Evolutionary conservation across 2,329 filamentous ascomycete genomes (phyloP), one percentile per base, ranked within the genome.

Genomic region (Dactylellina drechsleri): DNA sequence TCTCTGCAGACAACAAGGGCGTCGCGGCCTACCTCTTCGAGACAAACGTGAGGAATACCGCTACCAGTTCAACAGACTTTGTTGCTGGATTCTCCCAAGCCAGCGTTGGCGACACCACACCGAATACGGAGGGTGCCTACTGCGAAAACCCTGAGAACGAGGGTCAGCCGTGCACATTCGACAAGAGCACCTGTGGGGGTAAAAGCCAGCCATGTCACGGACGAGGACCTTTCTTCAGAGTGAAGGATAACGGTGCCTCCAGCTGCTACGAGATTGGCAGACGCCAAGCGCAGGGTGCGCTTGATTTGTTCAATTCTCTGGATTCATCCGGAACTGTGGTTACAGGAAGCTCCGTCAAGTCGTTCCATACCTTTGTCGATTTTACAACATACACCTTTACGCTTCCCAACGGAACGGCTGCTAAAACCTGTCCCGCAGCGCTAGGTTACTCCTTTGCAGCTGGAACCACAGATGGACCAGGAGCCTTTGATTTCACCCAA

Each of bases 1-100:
- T 95, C 59, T 90, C 93, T 1, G 94, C 92, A n/a, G 94, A 98
- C 82, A 98, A 98, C 84, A 98, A 98, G 83, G 94, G 94, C 12
- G 92, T 97, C 5, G 93, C 94, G 1, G 91, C 93, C 0, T 91
- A 90, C 80, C 84, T 97, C 12, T 90, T 97, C 62, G 94, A 98
- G 81, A 87, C 90, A 77, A 89, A 87, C 60, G 85, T 90, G 57
- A 81, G 83, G 1, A 82, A 81, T n/a, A 84, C 87, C 16, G 80
- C 84, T 1, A 16, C 88, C 89, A 40, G 86, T 87, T 0, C 84
- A 88, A 40, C 64, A 1, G 87, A 86, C 8, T 97, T 96, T 78
- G 91, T 97, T 0, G 93, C 93, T 1, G 94, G 92, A 3, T 98
- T 97, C 81, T 95, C 92, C 0, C 94, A 97, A 81, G 88, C 93